Percentiles rank a stretch among this genome's conserved stretches.
Conservation (phyloP, 352 stramenopile genomes). For the Globisporangium megalacanthum region DNA sequence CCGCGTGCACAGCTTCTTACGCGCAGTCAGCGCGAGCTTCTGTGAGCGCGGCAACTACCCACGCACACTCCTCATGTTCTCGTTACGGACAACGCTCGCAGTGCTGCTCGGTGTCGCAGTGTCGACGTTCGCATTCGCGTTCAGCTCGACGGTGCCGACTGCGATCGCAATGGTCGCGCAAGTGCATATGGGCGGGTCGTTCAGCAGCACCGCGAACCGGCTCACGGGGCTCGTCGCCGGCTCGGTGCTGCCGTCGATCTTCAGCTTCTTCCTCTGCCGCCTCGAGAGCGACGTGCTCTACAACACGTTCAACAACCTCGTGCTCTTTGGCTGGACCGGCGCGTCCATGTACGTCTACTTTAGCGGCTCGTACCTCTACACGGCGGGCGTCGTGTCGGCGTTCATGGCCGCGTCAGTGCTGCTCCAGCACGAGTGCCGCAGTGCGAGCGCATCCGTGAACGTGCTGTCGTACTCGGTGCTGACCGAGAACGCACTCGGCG, state of each 20-base stretch:
- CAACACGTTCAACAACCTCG: conserved; percentile 13
- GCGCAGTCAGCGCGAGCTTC: conserved; percentile 9
- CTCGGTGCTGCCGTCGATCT: conserved; percentile 41
- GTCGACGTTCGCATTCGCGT: conserved; percentile 39
- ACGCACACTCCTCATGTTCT: too few relatives aligned
- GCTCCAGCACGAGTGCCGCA: conserved; percentile 27
- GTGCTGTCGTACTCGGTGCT: conserved; percentile 59
- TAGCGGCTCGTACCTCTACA: conserved; percentile 45
- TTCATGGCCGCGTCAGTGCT: conserved; percentile 59
- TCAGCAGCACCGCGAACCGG: conserved; percentile 46
- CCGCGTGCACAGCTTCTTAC: conserved; percentile 10
- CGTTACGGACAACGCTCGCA: conserved; percentile 26
- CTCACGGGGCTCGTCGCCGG: conserved; percentile 41
- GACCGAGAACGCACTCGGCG: conserved; percentile 66
- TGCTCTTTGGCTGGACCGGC: conserved; percentile 43
- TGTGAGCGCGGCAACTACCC: too few relatives aligned
- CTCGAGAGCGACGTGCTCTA: conserved; percentile 21
- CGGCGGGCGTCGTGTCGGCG: conserved; percentile 24
- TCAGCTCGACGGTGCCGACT: conserved; percentile 28
- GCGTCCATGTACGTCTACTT: conserved; percentile 68
- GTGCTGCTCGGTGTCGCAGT: conserved; percentile 34
- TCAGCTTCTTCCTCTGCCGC: conserved; percentile 38
- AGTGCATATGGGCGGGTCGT: conserved; percentile 50
- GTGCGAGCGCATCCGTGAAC: too few relatives aligned
- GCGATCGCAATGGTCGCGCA: conserved; percentile 47